Base-by-base conservation (phyloP, 768 basidiomycete genomes). In the Kwoniella europaea region DNA sequence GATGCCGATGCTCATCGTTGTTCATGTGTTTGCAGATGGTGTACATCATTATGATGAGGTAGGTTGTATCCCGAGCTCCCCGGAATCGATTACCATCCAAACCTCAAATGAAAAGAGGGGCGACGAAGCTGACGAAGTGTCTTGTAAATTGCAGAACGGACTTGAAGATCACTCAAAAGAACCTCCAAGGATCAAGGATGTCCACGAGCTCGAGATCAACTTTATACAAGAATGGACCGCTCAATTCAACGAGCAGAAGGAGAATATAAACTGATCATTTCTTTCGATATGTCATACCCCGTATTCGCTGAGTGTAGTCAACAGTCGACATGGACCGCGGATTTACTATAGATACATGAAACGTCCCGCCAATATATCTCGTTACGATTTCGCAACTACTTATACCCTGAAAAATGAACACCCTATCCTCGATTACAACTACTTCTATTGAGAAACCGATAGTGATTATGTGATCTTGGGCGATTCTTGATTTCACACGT, bases 191-290 rank as follows among this genome's bases (percentile, higher is more conserved):
- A 97, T 98, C 72, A 86, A 86, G 70, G 87, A 88, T 75, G 91
- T 98, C 27, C 96, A 98, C 74, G 83, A 81, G 41, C 90, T 94
- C 78, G 92, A 90, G 86, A 87, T 94, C 55, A 85, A 82, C 16
- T 96, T 98, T 79, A 92, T 97, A 12, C 84, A 83, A 57, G 86
- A 86, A 35, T 98, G 95, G 96, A 72, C 90, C 72, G 84, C 86
- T 64, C 86, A 86, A 66, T 88, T 84, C 71, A 70, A 82, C 55
- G 78, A 76, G 59, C 42, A 65, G 54, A 77, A 77, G 67, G 67
- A n/a, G 58, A 65, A 35, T 35, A 35, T 35, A 35, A 35, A 46
- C 15, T 10, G 44, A 27, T 44, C 41, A 18, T 61, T 9, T n/a
- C 7, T 35, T 35, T 35, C 35, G 35, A 35, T 35, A 35, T 35